A percentile compares a stretch with the other conserved stretches of the same genome.
phyloP scores from a whole-genome alignment of 2,329 filamentous ascomycete species.

The Curvularia sp. region DNA sequence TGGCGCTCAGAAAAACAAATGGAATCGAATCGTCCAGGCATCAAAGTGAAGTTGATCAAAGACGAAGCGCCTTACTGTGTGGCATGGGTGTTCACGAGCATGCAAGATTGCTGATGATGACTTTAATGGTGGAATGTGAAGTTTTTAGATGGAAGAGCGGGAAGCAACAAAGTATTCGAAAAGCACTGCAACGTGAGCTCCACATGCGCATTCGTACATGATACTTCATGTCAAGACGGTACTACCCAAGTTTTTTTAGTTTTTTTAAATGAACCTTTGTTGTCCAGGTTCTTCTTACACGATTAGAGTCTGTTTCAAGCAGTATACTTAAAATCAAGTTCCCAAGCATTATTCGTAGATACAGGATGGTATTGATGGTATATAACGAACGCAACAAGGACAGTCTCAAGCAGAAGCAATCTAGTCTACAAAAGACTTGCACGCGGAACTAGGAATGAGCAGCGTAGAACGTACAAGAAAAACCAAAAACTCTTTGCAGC shows the following conservation, averaged over 20 bases:
- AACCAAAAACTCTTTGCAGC: slow-evolving; percentile 1
- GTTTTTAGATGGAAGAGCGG: not conserved
- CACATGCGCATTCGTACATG: not conserved
- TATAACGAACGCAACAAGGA: not conserved
- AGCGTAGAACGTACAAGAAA: not conserved
- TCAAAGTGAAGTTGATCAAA: not conserved
- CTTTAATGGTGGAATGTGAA: not conserved
- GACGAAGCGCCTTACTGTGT: no score
- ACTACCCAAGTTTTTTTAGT: no score
- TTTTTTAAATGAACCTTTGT: no score
- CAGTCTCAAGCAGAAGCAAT: slow-evolving; percentile 5
- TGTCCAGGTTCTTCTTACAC: not conserved
- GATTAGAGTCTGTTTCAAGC: not conserved
- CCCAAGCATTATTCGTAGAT: not conserved
- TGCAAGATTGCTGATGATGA: not conserved
- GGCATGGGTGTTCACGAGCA: not conserved
- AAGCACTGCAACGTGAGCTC: no score
- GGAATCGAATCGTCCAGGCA: not conserved
- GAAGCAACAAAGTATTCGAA: not conserved
- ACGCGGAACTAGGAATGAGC: not conserved
- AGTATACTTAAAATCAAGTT: not conserved
- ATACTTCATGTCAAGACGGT: not conserved
- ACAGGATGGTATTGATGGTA: not conserved
- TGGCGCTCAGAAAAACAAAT: not conserved
- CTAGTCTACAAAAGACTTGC: slow-evolving; percentile 15